Conservation (phyloP, 441 rosid species). For the Erodium trifolium region DNA sequence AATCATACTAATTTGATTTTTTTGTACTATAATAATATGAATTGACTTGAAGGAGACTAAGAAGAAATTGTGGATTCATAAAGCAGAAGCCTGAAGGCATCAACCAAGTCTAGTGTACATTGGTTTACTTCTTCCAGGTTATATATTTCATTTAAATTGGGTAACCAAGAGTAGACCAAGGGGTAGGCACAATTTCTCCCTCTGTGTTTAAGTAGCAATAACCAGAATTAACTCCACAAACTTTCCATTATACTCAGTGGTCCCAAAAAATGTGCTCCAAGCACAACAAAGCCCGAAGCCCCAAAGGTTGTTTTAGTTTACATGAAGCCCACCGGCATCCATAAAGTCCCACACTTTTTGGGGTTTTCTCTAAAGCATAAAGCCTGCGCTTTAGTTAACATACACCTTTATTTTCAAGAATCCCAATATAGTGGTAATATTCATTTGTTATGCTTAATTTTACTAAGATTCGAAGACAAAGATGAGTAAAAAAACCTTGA, state of each 20-base stretch:
- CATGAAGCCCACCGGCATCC: background rate
- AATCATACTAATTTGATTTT: background rate
- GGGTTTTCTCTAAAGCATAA: background rate
- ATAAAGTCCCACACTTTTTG: background rate
- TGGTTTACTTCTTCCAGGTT: background rate
- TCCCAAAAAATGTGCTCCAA: background rate
- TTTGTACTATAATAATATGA: background rate
- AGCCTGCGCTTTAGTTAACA: background rate
- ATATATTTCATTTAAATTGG: background rate
- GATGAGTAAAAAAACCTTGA: constrained; percentile 52
- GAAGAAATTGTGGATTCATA: background rate
- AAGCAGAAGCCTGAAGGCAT: too few relatives aligned
- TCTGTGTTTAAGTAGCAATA: background rate
- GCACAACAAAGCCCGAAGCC: background rate
- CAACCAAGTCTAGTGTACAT: background rate
- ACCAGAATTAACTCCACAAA: background rate
- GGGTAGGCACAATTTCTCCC: background rate
- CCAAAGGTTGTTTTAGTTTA: background rate
- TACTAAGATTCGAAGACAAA: constrained; percentile 3
- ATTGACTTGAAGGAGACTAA: background rate
- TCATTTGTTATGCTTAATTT: background rate
- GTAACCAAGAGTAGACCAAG: background rate
- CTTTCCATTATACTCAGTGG: background rate
- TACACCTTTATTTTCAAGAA: background rate
- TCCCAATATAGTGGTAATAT: background rate